phyloP scores from a whole-genome alignment of 2,329 filamentous ascomycete genomes.

The Cytospora piceae region DNA sequence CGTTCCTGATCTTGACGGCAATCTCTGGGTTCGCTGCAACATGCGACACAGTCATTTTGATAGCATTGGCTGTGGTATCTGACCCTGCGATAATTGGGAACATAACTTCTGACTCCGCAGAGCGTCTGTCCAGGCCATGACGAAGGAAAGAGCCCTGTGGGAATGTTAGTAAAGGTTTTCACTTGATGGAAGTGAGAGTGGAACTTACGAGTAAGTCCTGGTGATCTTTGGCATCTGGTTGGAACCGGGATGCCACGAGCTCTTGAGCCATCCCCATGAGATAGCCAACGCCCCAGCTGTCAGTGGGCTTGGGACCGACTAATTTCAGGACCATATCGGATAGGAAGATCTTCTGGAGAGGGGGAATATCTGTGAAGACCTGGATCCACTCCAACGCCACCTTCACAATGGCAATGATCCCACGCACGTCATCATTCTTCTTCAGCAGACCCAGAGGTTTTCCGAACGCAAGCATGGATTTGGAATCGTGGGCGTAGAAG shows the following conservation, averaged over 20 bases:
- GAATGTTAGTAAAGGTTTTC: background rate
- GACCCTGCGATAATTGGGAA: slow-evolving; percentile 33
- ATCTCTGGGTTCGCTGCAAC: slow-evolving; percentile 27
- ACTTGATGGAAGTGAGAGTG: background rate
- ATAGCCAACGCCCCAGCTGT: slow-evolving; percentile 27
- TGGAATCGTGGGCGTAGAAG: slow-evolving; percentile 26
- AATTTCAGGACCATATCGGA: slow-evolving; percentile 25
- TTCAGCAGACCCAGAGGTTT: slow-evolving; percentile 30
- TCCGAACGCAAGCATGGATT: slow-evolving; percentile 27
- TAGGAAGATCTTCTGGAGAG: slow-evolving; percentile 30
- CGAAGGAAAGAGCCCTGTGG: slow-evolving; percentile 22
- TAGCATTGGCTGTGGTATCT: slow-evolving; percentile 33
- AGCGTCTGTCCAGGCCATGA: slow-evolving; percentile 23
- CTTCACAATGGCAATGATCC: slow-evolving; percentile 30
- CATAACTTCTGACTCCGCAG: slow-evolving; percentile 28
- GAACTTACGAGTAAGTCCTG: slow-evolving; percentile 21
- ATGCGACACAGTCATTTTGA: slow-evolving; percentile 30
- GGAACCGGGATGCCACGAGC: slow-evolving; percentile 12
- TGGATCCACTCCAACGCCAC: slow-evolving; percentile 25
- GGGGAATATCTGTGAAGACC: slow-evolving; percentile 27
- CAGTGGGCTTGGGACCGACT: slow-evolving; percentile 29
- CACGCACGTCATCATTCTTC: slow-evolving; percentile 30
- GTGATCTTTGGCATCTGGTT: slow-evolving; percentile 23
- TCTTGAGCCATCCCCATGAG: slow-evolving; percentile 29
- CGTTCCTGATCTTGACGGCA: slow-evolving; percentile 16